Base-by-base conservation (phyloP, 345 rosid species). In the Gossypium arboreum region DNA sequence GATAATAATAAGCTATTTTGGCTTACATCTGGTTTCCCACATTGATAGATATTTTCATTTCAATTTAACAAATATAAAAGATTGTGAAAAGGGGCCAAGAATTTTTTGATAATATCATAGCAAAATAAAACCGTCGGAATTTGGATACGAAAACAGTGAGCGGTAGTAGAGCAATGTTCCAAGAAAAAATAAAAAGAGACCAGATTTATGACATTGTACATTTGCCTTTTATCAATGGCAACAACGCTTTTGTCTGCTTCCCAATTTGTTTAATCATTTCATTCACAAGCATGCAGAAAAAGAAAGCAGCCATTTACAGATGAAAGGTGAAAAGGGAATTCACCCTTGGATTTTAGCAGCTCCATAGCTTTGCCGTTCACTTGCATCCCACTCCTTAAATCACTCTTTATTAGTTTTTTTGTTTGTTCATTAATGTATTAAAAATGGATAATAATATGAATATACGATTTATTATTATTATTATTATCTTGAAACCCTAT, bases 331-430 rank as follows among this genome's bases (percentile, higher is more conserved):
- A 47, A 74, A 59, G 77, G 57, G 64, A 59, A 20, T 25, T 12
- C 29, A 3, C 12, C 22, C 63, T 59, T 59, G 63, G 63, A 78
- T 70, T 80, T 82, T 80, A 73, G 77, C 25, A 77, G 66, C 56
- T 27, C 61, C 24, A 7, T 55, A 72, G 62, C 78, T 73, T 44
- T 11, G 72, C 72, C 50, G 16, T 63, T 4, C 47, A 17, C 4
- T 44, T 58, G 25, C 29, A 65, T 65, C 68, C 10, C 10, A 17
- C 65, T 84, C 71, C 78, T 76, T 47, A 71, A 77, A 55, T 79
- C 72, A 72, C 68, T 80, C 76, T 60, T 34, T 24, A 44, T 54
- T 70, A 16, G 24, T 17, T 76, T 76, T 34, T 72, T 56, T 9
- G 57, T 64, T 60, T 41, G 48, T 11, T 16, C 18, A 9, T 55